A percentile compares a stretch with the other conserved stretches of the same genome.
phyloP scores from a whole-genome alignment of 1,284 basidiomycete species.

The Cronartium quercuum region DNA sequence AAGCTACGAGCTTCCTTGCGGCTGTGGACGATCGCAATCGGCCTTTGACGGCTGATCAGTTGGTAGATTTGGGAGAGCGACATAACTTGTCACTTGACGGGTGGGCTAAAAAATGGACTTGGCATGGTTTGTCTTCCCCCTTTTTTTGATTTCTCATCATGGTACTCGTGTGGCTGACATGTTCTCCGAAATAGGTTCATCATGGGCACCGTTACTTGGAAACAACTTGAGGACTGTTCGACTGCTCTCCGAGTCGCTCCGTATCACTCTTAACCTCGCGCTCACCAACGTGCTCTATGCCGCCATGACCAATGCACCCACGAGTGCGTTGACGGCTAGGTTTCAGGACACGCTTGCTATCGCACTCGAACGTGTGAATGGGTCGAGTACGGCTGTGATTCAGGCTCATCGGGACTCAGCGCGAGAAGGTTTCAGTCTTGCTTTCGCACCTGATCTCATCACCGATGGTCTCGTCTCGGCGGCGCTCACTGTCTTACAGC shows the following conservation, averaged over 20 bases:
- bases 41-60: conserved; percentile 4
- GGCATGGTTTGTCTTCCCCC: conserved; percentile 18
- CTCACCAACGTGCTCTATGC: conserved; percentile 29
- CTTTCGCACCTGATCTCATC: conserved; percentile 31
- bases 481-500: conserved; percentile 32
- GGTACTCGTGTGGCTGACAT: too few relatives aligned
- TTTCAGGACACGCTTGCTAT: conserved; percentile 27
- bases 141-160: too few relatives aligned
- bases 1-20: conserved; percentile 9
- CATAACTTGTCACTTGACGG: conserved; percentile 29
- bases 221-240: conserved; percentile 16
- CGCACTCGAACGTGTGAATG: conserved; percentile 32
- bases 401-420: conserved; percentile 37
- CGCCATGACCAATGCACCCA: not conserved
- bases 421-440: conserved; percentile 35
- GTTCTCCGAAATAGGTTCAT: conserved; percentile 15
- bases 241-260: conserved; percentile 28
- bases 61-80: conserved; percentile 21
- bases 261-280: conserved; percentile 30
- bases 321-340: not conserved
- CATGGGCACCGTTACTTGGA: conserved; percentile 32
- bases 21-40: conserved; percentile 21
- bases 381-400: conserved; percentile 34
- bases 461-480: conserved; percentile 35
- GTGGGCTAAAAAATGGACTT: conserved; percentile 38